Conservation (phyloP, 495 filamentous ascomycete species). For the Aspergillus wentii region DNA sequence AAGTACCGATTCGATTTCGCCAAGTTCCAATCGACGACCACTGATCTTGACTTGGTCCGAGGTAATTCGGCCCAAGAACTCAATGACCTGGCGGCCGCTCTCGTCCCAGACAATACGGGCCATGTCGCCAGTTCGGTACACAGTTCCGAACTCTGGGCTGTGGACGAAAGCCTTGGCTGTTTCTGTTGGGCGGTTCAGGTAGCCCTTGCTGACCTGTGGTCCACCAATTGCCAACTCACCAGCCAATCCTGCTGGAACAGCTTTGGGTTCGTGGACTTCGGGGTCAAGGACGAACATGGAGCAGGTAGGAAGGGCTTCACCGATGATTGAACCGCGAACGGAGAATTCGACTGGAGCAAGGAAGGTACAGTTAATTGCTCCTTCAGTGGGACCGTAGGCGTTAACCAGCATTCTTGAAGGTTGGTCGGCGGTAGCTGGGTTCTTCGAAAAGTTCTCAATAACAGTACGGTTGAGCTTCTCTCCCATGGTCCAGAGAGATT, state of each 20-base stretch:
- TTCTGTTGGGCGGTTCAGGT: conserved; percentile 36
- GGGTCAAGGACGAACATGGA: conserved; percentile 25
- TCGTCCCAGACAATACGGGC: conserved; percentile 45
- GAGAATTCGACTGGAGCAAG: conserved; percentile 18
- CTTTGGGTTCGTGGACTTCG: conserved; percentile 16
- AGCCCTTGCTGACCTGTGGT: conserved; percentile 40
- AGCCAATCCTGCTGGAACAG: conserved; percentile 32
- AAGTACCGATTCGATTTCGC: conserved; percentile 64
- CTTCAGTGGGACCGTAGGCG: conserved; percentile 31
- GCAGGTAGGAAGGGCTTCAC: conserved; percentile 22
- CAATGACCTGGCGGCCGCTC: conserved; percentile 29
- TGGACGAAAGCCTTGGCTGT: conserved; percentile 34
- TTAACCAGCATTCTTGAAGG: conserved; percentile 19
- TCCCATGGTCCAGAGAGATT: conserved; percentile 26
- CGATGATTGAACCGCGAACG: conserved; percentile 30
- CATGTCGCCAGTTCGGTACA: conserved; percentile 77
- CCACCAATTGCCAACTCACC: conserved; percentile 46
- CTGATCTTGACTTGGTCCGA: conserved; percentile 89
- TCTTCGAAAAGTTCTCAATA: conserved; percentile 19
- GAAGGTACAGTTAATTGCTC: conserved; percentile 24
- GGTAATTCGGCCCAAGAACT: conserved; percentile 64
- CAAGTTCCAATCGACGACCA: conserved; percentile 84
- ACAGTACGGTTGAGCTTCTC: conserved; percentile 26
- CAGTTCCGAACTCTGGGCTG: conserved; percentile 25
- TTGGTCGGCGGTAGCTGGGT: neutral